Conservation (phyloP, 2,329 filamentous ascomycete species). For the Ophiostoma pallidulum region DNA sequence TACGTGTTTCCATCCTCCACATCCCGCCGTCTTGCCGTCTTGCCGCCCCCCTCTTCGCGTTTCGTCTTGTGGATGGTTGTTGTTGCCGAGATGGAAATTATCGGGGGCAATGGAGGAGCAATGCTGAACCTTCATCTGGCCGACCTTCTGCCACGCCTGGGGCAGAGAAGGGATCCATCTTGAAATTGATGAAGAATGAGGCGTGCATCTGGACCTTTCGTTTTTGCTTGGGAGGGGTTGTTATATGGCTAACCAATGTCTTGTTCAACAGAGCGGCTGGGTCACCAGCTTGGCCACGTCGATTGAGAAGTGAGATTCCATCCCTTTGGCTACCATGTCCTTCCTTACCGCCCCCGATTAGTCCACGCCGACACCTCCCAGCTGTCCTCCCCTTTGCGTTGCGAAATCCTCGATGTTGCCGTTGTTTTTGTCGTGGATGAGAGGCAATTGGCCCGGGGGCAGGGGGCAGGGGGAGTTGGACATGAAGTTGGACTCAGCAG, state of each 20-base stretch:
- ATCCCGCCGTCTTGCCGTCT: too few relatives aligned
- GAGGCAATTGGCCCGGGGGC: too few relatives aligned
- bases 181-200: not conserved
- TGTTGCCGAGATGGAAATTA: not conserved
- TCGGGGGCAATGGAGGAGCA: too few relatives aligned
- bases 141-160: too few relatives aligned
- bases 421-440: too few relatives aligned
- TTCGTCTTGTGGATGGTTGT: not conserved
- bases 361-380: slow-evolving; percentile 2
- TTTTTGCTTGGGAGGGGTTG: not conserved
- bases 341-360: not conserved
- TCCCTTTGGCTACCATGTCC: not conserved
- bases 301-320: slow-evolving; percentile 78
- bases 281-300: slow-evolving; percentile 97
- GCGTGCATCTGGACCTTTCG: not conserved
- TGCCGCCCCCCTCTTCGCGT: not conserved
- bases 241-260: slow-evolving; percentile 11
- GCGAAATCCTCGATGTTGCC: too few relatives aligned
- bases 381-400: not conserved
- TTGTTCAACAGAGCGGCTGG: slow-evolving; percentile 67
- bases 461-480: too few relatives aligned
- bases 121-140: too few relatives aligned
- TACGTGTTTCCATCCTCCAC: slow-evolving; percentile 39
- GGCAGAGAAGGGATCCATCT: too few relatives aligned
- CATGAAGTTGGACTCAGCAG: too few relatives aligned